These are phyloP conservation scores for Trifolium subterraneum DNA, from an alignment of 306 rosid species.

Conservation along the genomic window DNA sequence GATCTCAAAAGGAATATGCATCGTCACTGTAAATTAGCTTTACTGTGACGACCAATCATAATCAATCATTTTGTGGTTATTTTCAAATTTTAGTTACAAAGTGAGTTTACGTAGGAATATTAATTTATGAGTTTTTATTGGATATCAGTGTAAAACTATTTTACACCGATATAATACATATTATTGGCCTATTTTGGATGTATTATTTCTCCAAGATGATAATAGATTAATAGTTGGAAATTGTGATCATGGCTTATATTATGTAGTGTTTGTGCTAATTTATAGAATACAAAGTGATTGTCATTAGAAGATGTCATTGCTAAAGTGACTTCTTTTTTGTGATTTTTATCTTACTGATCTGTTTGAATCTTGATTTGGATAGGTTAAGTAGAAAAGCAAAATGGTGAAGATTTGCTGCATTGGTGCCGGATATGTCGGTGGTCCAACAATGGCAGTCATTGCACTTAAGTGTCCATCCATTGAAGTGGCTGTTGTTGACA, in stretches of 20 bases:
- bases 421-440: conserved; percentile 99
- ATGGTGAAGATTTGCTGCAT: conserved; percentile 99
- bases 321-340: conserved; percentile 5
- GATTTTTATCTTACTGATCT: conserved; percentile 38
- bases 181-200: conserved; percentile 5
- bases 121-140: background rate
- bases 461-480: conserved; percentile 89
- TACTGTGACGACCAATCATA: background rate
- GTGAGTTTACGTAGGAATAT: background rate
- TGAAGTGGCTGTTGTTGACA: conserved; percentile 93
- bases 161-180: no score
- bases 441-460: conserved; percentile 98
- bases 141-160: background rate
- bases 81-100: background rate
- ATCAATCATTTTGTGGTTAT: background rate
- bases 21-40: background rate
- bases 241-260: background rate
- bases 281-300: conserved; percentile 3
- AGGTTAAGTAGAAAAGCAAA: conserved; percentile 56
- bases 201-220: conserved; percentile 8
- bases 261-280: conserved; percentile 13
- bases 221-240: conserved; percentile 3
- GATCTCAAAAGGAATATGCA: background rate
- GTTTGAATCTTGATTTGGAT: conserved; percentile 39
- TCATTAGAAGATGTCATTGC: background rate